Conservation (phyloP, 2,329 filamentous ascomycete genomes). For the Rachicladosporium sp. region DNA sequence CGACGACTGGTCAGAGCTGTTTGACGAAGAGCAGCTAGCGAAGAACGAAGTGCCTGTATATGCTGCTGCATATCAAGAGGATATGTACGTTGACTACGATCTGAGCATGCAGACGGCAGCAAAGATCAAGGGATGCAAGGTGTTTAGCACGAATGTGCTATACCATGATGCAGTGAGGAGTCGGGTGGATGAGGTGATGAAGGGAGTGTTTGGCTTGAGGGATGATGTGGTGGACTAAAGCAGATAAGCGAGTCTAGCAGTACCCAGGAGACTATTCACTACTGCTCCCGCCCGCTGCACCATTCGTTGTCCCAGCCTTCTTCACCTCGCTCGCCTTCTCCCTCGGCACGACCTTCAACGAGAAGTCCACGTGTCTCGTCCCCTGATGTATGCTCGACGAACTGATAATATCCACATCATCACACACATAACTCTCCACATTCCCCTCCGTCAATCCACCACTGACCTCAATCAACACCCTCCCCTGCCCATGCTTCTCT, state of each 20-base stretch:
- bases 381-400: constrained; percentile 97
- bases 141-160: constrained; percentile 74
- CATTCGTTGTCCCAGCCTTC: too few relatives aligned
- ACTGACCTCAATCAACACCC: constrained; percentile 77
- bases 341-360: constrained; percentile 64
- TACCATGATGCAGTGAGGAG: constrained; percentile 74
- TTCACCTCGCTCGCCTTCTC: constrained; percentile 6
- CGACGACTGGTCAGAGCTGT: constrained; percentile 62
- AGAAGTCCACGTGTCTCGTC: constrained; percentile 87
- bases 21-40: constrained; percentile 59
- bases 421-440: constrained; percentile 62
- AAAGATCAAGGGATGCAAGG: constrained; percentile 63
- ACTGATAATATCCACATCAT: constrained; percentile 88
- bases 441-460: constrained; percentile 81
- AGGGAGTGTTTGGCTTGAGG: constrained; percentile 61
- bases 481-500: constrained; percentile 54
- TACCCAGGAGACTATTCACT: too few relatives aligned
- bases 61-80: constrained; percentile 69
- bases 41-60: constrained; percentile 77
- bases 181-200: constrained; percentile 63
- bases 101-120: constrained; percentile 61
- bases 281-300: too few relatives aligned
- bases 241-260: too few relatives aligned
- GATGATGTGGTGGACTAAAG: constrained; percentile 52
- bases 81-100: constrained; percentile 83